A percentile compares a stretch with the other conserved stretches of the same genome.
phyloP scores from a whole-genome alignment of 78 protist species.

The Dictyostelium brefeldianum region DNA sequence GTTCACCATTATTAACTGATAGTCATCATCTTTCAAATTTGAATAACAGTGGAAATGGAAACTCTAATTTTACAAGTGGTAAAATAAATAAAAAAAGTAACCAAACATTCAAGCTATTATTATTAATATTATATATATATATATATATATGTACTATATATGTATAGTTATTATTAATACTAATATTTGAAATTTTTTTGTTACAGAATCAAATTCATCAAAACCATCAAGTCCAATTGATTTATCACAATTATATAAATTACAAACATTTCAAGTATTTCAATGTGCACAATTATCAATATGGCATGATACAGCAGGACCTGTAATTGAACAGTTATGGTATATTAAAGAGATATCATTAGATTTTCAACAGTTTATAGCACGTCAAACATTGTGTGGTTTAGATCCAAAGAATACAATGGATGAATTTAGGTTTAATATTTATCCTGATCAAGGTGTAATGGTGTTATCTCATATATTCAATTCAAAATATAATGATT shows the following conservation, averaged over 20 bases:
- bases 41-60: neutral
- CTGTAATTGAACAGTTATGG: slow-evolving; percentile 39
- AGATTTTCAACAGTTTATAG: slow-evolving; percentile 46
- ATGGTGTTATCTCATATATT: slow-evolving; percentile 55
- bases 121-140: too few species aligned
- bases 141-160: too few species aligned
- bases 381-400: slow-evolving; percentile 74
- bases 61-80: neutral
- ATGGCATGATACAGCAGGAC: slow-evolving; percentile 79
- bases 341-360: neutral
- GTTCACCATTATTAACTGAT: neutral
- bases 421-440: slow-evolving; percentile 70
- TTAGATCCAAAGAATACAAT: slow-evolving; percentile 22
- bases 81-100: slow-evolving; percentile 13
- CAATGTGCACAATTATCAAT: slow-evolving; percentile 57
- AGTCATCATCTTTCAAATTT: neutral
- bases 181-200: too few species aligned
- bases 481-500: slow-evolving; percentile 40
- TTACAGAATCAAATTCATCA: slow-evolving; percentile 5
- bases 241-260: slow-evolving; percentile 5
- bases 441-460: slow-evolving; percentile 49
- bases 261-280: slow-evolving; percentile 22
- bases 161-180: too few species aligned
- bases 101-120: too few species aligned
- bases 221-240: neutral